Evolutionary conservation across 495 filamentous ascomycete genomes (phyloP).

Genomic region (Aspergillus egyptiacus): DNA sequence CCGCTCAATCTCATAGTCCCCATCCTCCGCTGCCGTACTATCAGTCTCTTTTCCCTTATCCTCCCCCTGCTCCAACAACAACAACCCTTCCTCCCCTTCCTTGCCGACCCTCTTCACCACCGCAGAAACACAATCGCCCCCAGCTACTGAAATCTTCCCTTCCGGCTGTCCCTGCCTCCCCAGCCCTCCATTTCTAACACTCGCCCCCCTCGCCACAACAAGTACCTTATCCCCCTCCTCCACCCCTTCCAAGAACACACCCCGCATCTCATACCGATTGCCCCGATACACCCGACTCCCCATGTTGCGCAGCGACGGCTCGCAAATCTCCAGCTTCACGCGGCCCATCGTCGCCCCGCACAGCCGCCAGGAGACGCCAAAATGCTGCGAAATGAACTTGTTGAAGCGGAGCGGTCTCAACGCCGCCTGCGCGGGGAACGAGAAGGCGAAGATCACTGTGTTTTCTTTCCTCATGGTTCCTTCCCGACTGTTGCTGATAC

Average conservation of each 20-base stretch:
- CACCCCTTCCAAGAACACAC: slow-evolving; percentile 10
- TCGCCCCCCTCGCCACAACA: not conserved
- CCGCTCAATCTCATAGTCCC: not conserved
- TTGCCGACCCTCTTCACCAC: not conserved
- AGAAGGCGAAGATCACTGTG: slow-evolving; percentile 12
- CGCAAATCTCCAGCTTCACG: not conserved
- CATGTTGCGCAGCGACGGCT: slow-evolving; percentile 2
- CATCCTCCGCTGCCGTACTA: not conserved
- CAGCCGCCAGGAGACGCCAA: slow-evolving; percentile 9
- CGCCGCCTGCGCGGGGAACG: slow-evolving; percentile 11
- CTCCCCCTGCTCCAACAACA: not conserved
- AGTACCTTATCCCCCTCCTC: slow-evolving; percentile 14
- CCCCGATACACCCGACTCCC: slow-evolving; percentile 4
- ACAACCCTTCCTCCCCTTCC: not conserved
- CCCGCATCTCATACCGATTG: slow-evolving; percentile 3
- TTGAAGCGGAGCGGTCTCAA: slow-evolving; percentile 5
- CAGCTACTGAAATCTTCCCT: no score
- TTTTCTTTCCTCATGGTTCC: slow-evolving; percentile 6
- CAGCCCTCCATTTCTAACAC: slow-evolving; percentile 3
- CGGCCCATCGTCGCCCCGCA: slow-evolving; percentile 3
- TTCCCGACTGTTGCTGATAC: no score
- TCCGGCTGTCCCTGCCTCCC: slow-evolving; percentile 1
- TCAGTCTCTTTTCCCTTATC: not conserved
- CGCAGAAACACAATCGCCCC: no score
- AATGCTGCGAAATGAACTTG: slow-evolving; percentile 4